Evolutionary conservation across 108 stramenopile genomes (phyloP).

Genomic region (Cyclotella baltica): DNA sequence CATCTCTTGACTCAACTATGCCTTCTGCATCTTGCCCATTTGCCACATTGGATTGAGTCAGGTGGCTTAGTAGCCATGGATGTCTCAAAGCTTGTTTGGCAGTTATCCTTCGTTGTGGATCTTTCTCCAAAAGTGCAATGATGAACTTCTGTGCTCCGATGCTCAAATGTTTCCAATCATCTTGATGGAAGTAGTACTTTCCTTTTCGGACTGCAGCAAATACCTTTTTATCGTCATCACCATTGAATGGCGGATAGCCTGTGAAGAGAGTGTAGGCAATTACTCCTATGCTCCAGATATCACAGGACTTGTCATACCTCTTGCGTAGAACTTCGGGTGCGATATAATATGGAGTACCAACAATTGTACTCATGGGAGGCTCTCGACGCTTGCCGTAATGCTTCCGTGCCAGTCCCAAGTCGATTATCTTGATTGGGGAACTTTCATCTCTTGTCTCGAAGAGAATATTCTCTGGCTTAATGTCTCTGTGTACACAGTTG

Average conservation of each 20-base stretch:
- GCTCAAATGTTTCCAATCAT: conserved; percentile 49
- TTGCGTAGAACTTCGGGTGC: conserved; percentile 81
- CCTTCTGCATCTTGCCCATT: too few species aligned
- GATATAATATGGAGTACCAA: conserved; percentile 92
- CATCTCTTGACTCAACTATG: conserved; percentile 26
- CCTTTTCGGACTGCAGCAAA: conserved; percentile 47
- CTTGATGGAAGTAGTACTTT: conserved; percentile 34
- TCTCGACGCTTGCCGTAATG: conserved; percentile 21
- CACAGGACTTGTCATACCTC: conserved; percentile 56
- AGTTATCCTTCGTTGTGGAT: conserved; percentile 48
- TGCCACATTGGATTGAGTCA: background rate
- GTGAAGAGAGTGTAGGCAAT: conserved; percentile 65
- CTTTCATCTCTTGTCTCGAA: conserved; percentile 59
- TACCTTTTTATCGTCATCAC: conserved; percentile 63
- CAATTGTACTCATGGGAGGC: conserved; percentile 53
- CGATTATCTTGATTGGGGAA: conserved; percentile 84
- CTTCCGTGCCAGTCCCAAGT: conserved; percentile 86
- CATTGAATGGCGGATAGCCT: conserved; percentile 81
- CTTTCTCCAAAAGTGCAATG: conserved; percentile 38
- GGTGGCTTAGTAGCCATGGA: conserved; percentile 37
- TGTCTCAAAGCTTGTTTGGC: conserved; percentile 43
- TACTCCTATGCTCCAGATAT: conserved; percentile 86
- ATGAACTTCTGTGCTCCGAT: conserved; percentile 53
- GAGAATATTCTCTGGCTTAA: conserved; percentile 50
- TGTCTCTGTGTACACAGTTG: conserved; percentile 73